Percentiles rank a stretch among this genome's conserved stretches.
Conservation (phyloP, 805 yeast genomes). For the Ogataea methylovora region DNA sequence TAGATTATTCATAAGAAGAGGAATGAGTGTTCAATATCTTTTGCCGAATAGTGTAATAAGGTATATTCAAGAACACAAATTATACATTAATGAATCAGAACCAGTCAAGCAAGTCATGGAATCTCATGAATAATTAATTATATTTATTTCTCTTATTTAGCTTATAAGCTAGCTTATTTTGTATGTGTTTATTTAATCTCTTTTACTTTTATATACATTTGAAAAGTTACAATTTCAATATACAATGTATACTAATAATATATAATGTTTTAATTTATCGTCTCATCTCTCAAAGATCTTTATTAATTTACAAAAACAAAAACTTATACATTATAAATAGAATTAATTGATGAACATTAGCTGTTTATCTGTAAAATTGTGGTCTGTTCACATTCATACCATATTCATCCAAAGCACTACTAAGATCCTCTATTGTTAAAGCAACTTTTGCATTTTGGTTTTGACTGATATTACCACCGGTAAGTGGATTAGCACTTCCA, state of each 20-base stretch:
- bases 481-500: slow-evolving; percentile 11
- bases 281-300: too few relatives aligned
- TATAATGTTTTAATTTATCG: too few relatives aligned
- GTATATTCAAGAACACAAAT: slow-evolving; percentile 85
- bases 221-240: too few relatives aligned
- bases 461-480: slow-evolving; percentile 7
- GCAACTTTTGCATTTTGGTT: slow-evolving; percentile 52
- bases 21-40: slow-evolving; percentile 93
- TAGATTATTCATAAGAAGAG: slow-evolving; percentile 82
- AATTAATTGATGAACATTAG: too few relatives aligned
- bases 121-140: slow-evolving; percentile 15
- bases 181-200: too few relatives aligned
- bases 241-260: too few relatives aligned
- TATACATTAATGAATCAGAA: slow-evolving; percentile 80
- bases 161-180: too few relatives aligned
- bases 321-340: too few relatives aligned
- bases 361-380: slow-evolving; percentile 81
- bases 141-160: too few relatives aligned
- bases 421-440: slow-evolving; percentile 85
- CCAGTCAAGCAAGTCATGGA: slow-evolving; percentile 85
- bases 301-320: too few relatives aligned
- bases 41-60: slow-evolving; percentile 92
- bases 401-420: slow-evolving; percentile 89
- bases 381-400: slow-evolving; percentile 78
- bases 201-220: too few relatives aligned